phyloP scores from a whole-genome alignment of 2,329 filamentous ascomycete species.

The Ascochyta fabae region DNA sequence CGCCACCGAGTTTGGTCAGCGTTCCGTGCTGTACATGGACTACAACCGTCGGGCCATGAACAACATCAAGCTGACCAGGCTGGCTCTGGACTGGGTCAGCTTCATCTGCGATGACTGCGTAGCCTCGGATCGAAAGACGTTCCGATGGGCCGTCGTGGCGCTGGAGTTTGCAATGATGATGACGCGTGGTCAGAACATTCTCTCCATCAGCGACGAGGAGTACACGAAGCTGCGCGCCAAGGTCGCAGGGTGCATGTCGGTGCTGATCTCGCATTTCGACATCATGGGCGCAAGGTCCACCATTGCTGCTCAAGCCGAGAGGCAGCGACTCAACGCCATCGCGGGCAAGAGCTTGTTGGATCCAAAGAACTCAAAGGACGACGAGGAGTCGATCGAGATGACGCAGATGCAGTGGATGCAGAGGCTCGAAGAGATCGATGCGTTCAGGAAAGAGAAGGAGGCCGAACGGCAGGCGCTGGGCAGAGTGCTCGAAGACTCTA shows the following conservation, averaged over 20 bases:
- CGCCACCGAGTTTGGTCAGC: slow-evolving; percentile 97
- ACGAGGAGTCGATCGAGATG: slow-evolving; percentile 81
- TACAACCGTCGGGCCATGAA: slow-evolving; percentile 96
- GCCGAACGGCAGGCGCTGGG: slow-evolving; percentile 87
- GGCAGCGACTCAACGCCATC: slow-evolving; percentile 82
- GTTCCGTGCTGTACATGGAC: slow-evolving; percentile 94
- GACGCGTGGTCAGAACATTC: slow-evolving; percentile 89
- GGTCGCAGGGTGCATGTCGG: slow-evolving; percentile 95
- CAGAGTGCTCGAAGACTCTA: slow-evolving; percentile 89
- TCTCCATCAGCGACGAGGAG: slow-evolving; percentile 88
- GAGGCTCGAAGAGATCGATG: slow-evolving; percentile 78
- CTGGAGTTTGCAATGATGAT: slow-evolving; percentile 97
- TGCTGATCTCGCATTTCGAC: slow-evolving; percentile 97
- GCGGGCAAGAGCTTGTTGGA: slow-evolving; percentile 79
- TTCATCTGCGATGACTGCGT: slow-evolving; percentile 98
- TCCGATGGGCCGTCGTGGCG: slow-evolving; percentile 94
- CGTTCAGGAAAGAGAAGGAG: slow-evolving; percentile 77
- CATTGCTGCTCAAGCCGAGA: slow-evolving; percentile 91
- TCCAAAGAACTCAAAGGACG: slow-evolving; percentile 74
- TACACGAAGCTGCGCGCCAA: slow-evolving; percentile 83
- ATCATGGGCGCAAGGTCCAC: slow-evolving; percentile 97
- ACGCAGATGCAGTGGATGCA: slow-evolving; percentile 78
- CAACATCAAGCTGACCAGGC: slow-evolving; percentile 89
- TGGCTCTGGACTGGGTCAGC: slow-evolving; percentile 95
- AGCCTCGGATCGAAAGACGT: slow-evolving; percentile 91